Percentiles rank a stretch among this genome's conserved stretches.
Conservation (phyloP, 2,329 filamentous ascomycete species). For the Fusarium sp. region DNA sequence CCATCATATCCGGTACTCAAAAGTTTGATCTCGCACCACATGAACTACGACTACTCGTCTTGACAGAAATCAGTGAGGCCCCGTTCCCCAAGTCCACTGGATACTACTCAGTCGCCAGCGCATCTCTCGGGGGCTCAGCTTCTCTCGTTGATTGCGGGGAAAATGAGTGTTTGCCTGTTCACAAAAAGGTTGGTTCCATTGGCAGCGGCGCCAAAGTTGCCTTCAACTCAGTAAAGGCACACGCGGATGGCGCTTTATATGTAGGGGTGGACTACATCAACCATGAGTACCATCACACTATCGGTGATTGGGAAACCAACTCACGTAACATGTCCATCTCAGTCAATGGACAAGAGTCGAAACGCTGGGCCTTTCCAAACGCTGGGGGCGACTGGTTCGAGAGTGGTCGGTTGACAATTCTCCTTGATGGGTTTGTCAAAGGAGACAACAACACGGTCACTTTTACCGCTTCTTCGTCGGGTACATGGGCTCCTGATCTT, state of each 20-base stretch:
- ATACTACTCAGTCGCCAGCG: conserved; percentile 56
- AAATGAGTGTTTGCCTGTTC: conserved; percentile 56
- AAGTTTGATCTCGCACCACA: conserved; percentile 51
- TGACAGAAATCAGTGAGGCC: conserved; percentile 49
- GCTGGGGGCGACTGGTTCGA: conserved; percentile 64
- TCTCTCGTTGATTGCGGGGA: conserved; percentile 49
- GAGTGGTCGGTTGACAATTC: conserved; percentile 56
- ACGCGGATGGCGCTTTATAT: conserved; percentile 51
- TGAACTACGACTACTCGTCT: conserved; percentile 54
- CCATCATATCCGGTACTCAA: conserved; percentile 48
- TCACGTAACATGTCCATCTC: conserved; percentile 61
- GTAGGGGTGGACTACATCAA: conserved; percentile 63
- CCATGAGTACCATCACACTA: conserved; percentile 59
- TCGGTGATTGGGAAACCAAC: conserved; percentile 59
- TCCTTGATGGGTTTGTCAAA: conserved; percentile 58
- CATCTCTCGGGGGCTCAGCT: conserved; percentile 52
- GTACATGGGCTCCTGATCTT: conserved; percentile 54
- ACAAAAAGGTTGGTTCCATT: conserved; percentile 57
- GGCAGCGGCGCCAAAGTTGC: conserved; percentile 49
- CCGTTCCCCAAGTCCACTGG: conserved; percentile 36
- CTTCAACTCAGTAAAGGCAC: conserved; percentile 49
- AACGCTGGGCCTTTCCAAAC: conserved; percentile 62
- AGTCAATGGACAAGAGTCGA: conserved; percentile 56
- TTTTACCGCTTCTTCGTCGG: conserved; percentile 47
- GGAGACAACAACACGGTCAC: conserved; percentile 53